Conservation (phyloP, 169 alveolate species). For the Plasmodium gaboni region DNA sequence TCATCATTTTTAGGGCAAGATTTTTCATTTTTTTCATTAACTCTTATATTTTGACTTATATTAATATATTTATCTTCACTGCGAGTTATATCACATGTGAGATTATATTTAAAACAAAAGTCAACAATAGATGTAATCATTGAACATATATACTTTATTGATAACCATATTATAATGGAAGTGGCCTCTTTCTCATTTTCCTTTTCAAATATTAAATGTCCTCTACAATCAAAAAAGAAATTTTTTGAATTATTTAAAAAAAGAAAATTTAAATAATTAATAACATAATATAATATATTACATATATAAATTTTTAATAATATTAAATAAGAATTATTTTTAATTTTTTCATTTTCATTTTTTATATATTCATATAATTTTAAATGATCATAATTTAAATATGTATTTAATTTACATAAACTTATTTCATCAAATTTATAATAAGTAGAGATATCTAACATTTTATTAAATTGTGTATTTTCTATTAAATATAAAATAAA, state of each 20-base stretch:
- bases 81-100: neutral
- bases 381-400: conserved; percentile 32
- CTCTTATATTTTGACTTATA: neutral
- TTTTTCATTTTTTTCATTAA: neutral
- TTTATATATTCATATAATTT: neutral
- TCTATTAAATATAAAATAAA: conserved; percentile 72
- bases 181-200: conserved; percentile 68
- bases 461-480: conserved; percentile 27
- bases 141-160: conserved; percentile 63
- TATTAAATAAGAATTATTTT: conserved; percentile 11
- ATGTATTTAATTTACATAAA: conserved; percentile 32
- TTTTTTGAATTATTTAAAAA: conserved; percentile 58
- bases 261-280: conserved; percentile 51
- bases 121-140: conserved; percentile 70
- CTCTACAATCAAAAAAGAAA: conserved; percentile 75
- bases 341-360: neutral
- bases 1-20: neutral
- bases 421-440: conserved; percentile 28
- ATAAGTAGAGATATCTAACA: neutral
- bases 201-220: conserved; percentile 62
- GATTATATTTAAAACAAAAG: conserved; percentile 48
- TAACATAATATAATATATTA: conserved; percentile 48
- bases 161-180: conserved; percentile 69
- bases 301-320: conserved; percentile 67
- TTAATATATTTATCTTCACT: neutral